Conservation (phyloP, 139 green algal species). For the Picochlorum sp. region DNA sequence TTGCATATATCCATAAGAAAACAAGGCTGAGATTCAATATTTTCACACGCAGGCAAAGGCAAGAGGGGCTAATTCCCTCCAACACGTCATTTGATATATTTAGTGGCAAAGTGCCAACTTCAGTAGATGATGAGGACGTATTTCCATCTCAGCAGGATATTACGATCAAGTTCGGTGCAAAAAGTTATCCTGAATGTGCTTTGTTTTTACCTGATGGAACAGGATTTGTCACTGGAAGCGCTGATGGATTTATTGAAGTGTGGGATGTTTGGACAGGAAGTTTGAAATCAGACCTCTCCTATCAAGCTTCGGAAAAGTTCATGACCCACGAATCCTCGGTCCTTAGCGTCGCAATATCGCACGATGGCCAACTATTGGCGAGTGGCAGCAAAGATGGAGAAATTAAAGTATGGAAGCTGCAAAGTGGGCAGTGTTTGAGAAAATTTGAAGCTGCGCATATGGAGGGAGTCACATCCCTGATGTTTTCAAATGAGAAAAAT, state of each 20-base stretch:
- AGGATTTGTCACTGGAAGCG: slow-evolving; percentile 79
- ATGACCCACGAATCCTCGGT: slow-evolving; percentile 96
- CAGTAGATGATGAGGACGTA: slow-evolving; percentile 80
- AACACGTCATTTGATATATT: slow-evolving; percentile 90
- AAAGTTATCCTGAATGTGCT: slow-evolving; percentile 68
- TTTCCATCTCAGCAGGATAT: slow-evolving; percentile 54
- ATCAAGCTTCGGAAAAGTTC: slow-evolving; percentile 91
- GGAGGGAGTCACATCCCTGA: slow-evolving; percentile 78
- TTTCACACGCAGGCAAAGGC: slow-evolving; percentile 48
- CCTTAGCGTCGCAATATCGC: slow-evolving; percentile 71
- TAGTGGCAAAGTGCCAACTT: slow-evolving; percentile 57
- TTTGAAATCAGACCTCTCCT: slow-evolving; percentile 87
- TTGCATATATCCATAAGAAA: not conserved
- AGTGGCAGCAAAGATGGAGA: slow-evolving; percentile 66
- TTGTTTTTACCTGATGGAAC: slow-evolving; percentile 83
- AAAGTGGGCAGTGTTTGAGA: slow-evolving; percentile 84
- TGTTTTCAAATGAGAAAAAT: slow-evolving; percentile 77
- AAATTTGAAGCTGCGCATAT: slow-evolving; percentile 81
- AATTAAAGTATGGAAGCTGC: slow-evolving; percentile 93
- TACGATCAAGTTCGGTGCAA: slow-evolving; percentile 61
- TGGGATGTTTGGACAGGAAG: slow-evolving; percentile 89
- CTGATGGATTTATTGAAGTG: slow-evolving; percentile 96
- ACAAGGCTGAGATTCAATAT: not conserved
- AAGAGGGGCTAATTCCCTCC: slow-evolving; percentile 69
- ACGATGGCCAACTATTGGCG: slow-evolving; percentile 81